Conservation (phyloP, 2,329 filamentous ascomycete genomes). For the Xylaria sp. region DNA sequence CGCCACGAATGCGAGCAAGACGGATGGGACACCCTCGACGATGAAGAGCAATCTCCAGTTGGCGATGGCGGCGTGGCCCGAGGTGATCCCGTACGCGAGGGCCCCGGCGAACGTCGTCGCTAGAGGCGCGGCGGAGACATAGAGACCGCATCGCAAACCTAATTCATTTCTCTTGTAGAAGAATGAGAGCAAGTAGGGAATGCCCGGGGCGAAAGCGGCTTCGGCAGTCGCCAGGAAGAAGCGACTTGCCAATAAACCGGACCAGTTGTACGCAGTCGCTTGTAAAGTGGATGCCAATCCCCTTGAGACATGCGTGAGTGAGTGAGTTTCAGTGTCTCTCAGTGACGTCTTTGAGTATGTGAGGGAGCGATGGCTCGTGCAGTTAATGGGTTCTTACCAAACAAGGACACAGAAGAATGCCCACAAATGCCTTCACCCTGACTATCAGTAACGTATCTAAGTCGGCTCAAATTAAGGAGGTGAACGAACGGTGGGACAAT, state of each 20-base stretch:
- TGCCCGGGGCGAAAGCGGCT: constrained; percentile 42
- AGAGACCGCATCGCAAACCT: constrained; percentile 46
- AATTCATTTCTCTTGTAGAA: constrained; percentile 52
- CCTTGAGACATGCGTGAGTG: constrained; percentile 31
- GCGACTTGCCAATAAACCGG: constrained; percentile 40
- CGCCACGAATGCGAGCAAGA: constrained; percentile 40
- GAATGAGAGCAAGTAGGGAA: constrained; percentile 44
- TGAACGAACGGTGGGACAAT: constrained; percentile 46
- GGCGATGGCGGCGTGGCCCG: constrained; percentile 60
- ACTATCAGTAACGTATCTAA: constrained; percentile 11
- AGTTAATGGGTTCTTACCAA: constrained; percentile 36
- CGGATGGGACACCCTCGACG: constrained; percentile 44
- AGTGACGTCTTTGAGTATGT: background rate
- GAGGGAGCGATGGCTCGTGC: background rate
- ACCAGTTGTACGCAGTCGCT: constrained; percentile 41
- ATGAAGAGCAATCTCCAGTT: constrained; percentile 45
- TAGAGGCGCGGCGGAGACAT: constrained; percentile 59
- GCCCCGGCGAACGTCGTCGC: constrained; percentile 74
- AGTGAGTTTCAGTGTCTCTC: background rate
- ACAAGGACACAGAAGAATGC: constrained; percentile 39
- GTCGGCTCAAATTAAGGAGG: background rate
- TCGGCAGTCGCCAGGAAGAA: constrained; percentile 43
- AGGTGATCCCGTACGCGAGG: constrained; percentile 71
- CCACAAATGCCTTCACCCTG: constrained; percentile 34
- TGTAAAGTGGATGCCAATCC: constrained; percentile 41